Conservation (phyloP, 2,329 filamentous ascomycete species). For the Zymoseptoria pseudotritici region DNA sequence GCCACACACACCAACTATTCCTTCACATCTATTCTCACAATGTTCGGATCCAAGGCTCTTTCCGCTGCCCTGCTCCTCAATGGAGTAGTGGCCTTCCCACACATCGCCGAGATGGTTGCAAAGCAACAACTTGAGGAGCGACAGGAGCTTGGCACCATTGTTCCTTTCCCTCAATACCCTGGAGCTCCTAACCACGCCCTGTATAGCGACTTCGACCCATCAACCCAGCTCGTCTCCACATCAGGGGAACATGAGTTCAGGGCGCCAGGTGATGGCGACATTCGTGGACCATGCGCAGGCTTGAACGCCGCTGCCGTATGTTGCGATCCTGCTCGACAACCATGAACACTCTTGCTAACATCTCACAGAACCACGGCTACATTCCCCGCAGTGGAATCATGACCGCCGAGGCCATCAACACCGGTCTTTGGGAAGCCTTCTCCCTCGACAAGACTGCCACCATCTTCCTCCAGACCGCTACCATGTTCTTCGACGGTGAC, state of each 20-base stretch:
- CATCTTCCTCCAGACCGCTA: slow-evolving; percentile 20
- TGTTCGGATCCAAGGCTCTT: not conserved
- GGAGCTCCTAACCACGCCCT: slow-evolving; percentile 15
- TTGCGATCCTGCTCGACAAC: not conserved
- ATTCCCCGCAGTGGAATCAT: slow-evolving; percentile 17
- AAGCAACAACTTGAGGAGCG: slow-evolving; percentile 9
- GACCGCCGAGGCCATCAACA: slow-evolving; percentile 16
- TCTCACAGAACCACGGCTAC: slow-evolving; percentile 24
- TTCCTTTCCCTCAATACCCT: slow-evolving; percentile 19
- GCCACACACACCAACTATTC: not conserved
- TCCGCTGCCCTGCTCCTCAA: slow-evolving; percentile 12
- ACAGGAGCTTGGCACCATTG: slow-evolving; percentile 8
- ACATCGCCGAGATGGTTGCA: slow-evolving; percentile 18
- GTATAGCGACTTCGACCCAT: slow-evolving; percentile 23
- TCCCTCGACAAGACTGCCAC: slow-evolving; percentile 18
- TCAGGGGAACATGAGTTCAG: slow-evolving; percentile 21
- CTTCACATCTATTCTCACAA: slow-evolving; percentile 1
- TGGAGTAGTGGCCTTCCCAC: slow-evolving; percentile 16
- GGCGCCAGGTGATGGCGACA: slow-evolving; percentile 11
- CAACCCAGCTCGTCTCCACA: slow-evolving; percentile 19
- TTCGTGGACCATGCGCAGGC: slow-evolving; percentile 25
- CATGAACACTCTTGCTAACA: not conserved
- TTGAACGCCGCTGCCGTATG: slow-evolving; percentile 17
- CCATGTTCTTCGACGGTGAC: slow-evolving; percentile 20
- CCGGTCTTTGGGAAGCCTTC: slow-evolving; percentile 17